These are phyloP conservation scores for Marasmius oreades DNA, from an alignment of 1,284 basidiomycete genomes.

Conservation along the genomic window DNA sequence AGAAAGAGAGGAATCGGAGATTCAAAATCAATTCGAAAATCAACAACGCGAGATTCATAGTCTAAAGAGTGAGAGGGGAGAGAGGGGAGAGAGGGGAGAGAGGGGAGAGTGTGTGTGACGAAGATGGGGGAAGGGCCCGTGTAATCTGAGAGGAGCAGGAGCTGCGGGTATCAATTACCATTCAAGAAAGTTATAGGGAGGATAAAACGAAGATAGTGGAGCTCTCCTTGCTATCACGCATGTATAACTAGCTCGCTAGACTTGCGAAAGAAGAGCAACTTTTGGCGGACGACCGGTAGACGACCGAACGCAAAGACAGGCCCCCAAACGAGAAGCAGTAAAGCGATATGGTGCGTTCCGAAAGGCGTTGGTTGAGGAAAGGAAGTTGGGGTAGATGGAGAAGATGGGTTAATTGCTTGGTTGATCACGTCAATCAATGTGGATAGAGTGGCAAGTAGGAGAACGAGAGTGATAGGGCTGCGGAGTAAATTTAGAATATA, in stretches of 20 bases:
- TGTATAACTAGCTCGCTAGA: too few species aligned
- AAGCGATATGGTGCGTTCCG: slow-evolving; percentile 53
- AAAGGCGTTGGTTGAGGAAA: slow-evolving; percentile 28
- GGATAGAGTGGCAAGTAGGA: slow-evolving; percentile 44
- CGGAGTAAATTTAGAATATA: neutral
- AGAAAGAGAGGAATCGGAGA: too few species aligned
- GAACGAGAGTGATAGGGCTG: slow-evolving; percentile 36
- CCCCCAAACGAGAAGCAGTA: slow-evolving; percentile 50
- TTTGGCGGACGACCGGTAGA: neutral
- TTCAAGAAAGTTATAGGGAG: neutral
- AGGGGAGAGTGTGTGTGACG: too few species aligned
- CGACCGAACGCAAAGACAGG: slow-evolving; percentile 46
- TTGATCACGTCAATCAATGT: slow-evolving; percentile 45
- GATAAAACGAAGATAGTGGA: neutral
- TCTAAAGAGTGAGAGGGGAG: too few species aligned
- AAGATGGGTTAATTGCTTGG: slow-evolving; percentile 23
- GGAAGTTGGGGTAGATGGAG: too few species aligned
- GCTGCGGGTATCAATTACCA: too few species aligned
- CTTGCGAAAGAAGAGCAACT: too few species aligned
- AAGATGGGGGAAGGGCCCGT: too few species aligned
- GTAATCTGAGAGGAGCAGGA: too few species aligned
- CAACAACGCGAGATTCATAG: too few species aligned
- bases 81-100: too few species aligned
- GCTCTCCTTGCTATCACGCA: neutral
- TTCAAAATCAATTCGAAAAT: too few species aligned